Conservation (phyloP, 1,139 yeast genomes). For the Candida tetrigidarum region DNA sequence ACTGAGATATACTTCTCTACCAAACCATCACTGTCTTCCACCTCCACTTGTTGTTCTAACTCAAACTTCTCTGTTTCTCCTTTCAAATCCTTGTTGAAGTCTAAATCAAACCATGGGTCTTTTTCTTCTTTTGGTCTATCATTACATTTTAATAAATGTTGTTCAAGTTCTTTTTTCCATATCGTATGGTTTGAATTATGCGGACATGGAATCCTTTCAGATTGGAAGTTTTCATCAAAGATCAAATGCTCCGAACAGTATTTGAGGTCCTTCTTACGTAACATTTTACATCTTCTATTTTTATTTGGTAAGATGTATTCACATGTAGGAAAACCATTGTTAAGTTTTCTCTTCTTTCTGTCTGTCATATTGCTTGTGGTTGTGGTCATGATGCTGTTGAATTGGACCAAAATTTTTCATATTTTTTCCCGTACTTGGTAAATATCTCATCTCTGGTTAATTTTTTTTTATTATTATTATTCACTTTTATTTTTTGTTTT, state of each 20-base stretch:
- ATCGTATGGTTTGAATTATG: constrained; percentile 76
- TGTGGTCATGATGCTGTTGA: constrained; percentile 7
- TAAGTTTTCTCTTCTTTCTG: constrained; percentile 21
- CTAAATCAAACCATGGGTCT: constrained; percentile 48
- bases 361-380: constrained; percentile 9
- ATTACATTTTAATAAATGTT: constrained; percentile 69
- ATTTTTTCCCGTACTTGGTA: neutral
- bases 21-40: constrained; percentile 21
- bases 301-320: constrained; percentile 50
- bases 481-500: neutral
- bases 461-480: too few relatives aligned
- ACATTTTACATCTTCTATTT: constrained; percentile 63
- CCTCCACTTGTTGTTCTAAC: constrained; percentile 17
- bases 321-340: constrained; percentile 31
- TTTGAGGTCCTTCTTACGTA: constrained; percentile 50
- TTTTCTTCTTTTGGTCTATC: constrained; percentile 34
- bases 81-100: constrained; percentile 33
- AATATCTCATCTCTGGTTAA: constrained; percentile 22
- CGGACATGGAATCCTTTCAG: constrained; percentile 72
- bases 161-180: constrained; percentile 58
- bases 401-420: neutral
- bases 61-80: constrained; percentile 21
- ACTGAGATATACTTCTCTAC: constrained; percentile 33
- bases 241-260: constrained; percentile 69
- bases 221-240: constrained; percentile 17